These are phyloP conservation scores for Peronospora destructor DNA, from an alignment of 352 stramenopile genomes.

Conservation along the genomic window DNA sequence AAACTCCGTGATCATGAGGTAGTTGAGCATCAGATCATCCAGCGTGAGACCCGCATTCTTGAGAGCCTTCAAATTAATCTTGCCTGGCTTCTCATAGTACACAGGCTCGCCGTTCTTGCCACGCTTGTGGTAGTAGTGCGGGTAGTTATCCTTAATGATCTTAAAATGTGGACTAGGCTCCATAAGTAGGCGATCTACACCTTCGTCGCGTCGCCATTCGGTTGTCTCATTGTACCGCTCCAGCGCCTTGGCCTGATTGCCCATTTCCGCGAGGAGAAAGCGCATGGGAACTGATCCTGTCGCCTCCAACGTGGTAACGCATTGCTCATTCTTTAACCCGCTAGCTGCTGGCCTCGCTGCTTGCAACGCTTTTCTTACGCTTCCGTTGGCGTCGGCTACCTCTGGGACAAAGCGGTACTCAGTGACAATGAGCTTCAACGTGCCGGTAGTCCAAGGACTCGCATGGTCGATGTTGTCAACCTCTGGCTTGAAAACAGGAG, in stretches of 20 bases:
- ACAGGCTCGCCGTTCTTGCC: slow-evolving; percentile 72
- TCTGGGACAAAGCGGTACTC: slow-evolving; percentile 57
- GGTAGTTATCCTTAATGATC: slow-evolving; percentile 88
- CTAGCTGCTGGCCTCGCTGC: slow-evolving; percentile 5
- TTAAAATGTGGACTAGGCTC: slow-evolving; percentile 63
- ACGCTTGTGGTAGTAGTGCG: slow-evolving; percentile 86
- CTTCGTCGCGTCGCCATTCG: slow-evolving; percentile 73
- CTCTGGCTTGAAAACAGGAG: slow-evolving; percentile 24
- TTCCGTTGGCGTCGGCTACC: slow-evolving; percentile 24
- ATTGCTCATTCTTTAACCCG: slow-evolving; percentile 6
- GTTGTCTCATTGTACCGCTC: slow-evolving; percentile 67
- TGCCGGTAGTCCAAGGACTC: slow-evolving; percentile 23
- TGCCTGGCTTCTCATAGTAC: slow-evolving; percentile 84
- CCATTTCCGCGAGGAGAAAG: slow-evolving; percentile 75
- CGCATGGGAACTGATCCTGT: slow-evolving; percentile 44
- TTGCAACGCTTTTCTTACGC: slow-evolving; percentile 9
- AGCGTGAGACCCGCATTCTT: slow-evolving; percentile 67
- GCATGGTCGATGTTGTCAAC: slow-evolving; percentile 18
- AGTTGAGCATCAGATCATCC: slow-evolving; percentile 82
- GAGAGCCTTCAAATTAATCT: slow-evolving; percentile 84
- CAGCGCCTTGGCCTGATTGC: slow-evolving; percentile 52
- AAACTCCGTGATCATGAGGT: slow-evolving; percentile 82
- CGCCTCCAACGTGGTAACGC: slow-evolving; percentile 23
- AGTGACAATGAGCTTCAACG: slow-evolving; percentile 67
- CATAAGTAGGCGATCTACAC: slow-evolving; percentile 72